Conservation (phyloP, 75 land plant species). For the Isoetes taiwanensis region DNA sequence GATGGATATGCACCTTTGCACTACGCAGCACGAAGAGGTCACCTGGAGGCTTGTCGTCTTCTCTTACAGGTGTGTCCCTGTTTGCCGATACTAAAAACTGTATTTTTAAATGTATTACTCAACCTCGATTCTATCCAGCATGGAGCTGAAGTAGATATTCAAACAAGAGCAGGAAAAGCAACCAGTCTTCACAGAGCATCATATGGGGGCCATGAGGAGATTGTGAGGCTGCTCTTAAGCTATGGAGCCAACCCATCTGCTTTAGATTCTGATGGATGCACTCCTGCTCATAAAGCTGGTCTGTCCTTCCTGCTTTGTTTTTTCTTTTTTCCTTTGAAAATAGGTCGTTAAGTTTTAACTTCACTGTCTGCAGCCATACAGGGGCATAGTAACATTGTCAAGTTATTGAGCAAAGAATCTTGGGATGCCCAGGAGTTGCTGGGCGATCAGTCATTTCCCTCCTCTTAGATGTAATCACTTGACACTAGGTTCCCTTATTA, state of each 20-base stretch:
- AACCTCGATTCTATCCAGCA: slow-evolving; percentile 12
- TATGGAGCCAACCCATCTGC: slow-evolving; percentile 23
- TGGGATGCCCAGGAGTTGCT: too few relatives aligned
- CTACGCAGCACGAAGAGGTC: slow-evolving; percentile 31
- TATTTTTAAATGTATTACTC: background rate
- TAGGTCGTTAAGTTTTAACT: too few relatives aligned
- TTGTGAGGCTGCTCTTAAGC: slow-evolving; percentile 23
- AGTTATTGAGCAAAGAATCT: too few relatives aligned
- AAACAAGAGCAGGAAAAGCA: slow-evolving; percentile 34
- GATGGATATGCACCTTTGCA: slow-evolving; percentile 28
- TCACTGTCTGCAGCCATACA: slow-evolving; percentile 15
- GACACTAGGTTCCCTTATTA: too few relatives aligned
- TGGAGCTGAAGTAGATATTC: slow-evolving; percentile 26
- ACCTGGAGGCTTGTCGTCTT: slow-evolving; percentile 15
- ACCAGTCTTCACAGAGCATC: slow-evolving; percentile 39
- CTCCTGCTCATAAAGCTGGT: slow-evolving; percentile 34
- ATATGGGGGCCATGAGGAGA: slow-evolving; percentile 30
- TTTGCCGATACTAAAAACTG: background rate
- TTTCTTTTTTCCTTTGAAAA: background rate
- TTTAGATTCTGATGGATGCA: slow-evolving; percentile 28
- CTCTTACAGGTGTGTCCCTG: slow-evolving; percentile 16
- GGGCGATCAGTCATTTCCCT: too few relatives aligned
- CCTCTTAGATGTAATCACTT: too few relatives aligned
- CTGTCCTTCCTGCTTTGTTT: background rate
- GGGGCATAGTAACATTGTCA: slow-evolving; percentile 11